A percentile compares a stretch with the other conserved stretches of the same genome.
phyloP scores from a whole-genome alignment of 352 stramenopile species.

The Chloridella minuta region DNA sequence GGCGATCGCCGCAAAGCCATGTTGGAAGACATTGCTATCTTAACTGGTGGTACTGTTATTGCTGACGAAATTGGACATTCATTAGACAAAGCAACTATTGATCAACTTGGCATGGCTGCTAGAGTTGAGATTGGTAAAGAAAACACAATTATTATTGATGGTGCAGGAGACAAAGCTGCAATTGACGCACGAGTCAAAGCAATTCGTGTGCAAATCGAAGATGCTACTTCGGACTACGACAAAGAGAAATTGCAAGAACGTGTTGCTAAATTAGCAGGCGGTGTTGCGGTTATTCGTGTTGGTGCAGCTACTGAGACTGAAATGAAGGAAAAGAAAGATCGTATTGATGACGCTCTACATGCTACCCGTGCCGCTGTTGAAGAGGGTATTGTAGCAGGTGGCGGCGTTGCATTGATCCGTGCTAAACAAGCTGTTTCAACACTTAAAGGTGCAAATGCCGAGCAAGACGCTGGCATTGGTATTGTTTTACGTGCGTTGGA shows the following conservation, averaged over 20 bases:
- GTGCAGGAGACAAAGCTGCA: constrained; percentile 25
- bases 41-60: constrained; percentile 53
- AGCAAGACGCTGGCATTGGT: constrained; percentile 30
- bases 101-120: constrained; percentile 27
- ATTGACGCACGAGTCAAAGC: constrained; percentile 32
- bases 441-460: constrained; percentile 27
- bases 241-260: constrained; percentile 37
- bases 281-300: constrained; percentile 35
- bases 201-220: constrained; percentile 30
- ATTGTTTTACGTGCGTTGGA: constrained; percentile 35
- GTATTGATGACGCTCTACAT: constrained; percentile 47
- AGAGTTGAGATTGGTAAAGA: constrained; percentile 39
- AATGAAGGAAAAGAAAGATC: constrained; percentile 51
- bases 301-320: constrained; percentile 46
- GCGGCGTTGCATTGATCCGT: constrained; percentile 26
- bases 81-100: constrained; percentile 24
- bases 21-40: constrained; percentile 48
- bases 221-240: constrained; percentile 36
- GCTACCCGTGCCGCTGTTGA: constrained; percentile 23
- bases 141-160: constrained; percentile 37
- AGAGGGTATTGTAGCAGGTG: constrained; percentile 37
- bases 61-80: constrained; percentile 81
- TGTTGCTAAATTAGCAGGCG: constrained; percentile 35
- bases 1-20: constrained; percentile 36
- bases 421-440: constrained; percentile 29